Conservation (phyloP, 805 yeast genomes). For the Diddensiella caesifluorescens region DNA sequence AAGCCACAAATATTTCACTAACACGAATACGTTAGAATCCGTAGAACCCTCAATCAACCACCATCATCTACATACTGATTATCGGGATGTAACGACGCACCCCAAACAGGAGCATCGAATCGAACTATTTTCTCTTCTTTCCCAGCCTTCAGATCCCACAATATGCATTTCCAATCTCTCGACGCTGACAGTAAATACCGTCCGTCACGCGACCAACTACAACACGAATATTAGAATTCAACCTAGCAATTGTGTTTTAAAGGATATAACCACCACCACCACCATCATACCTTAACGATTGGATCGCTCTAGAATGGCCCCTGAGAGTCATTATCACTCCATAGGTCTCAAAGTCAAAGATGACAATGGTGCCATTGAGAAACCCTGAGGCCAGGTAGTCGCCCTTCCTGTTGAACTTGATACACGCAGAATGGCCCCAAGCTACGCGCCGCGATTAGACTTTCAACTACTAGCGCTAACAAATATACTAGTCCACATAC, state of each 20-base stretch:
- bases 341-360: constrained; percentile 66
- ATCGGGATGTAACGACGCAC: constrained; percentile 50
- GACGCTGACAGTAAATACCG: constrained; percentile 63
- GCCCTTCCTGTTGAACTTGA: constrained; percentile 67
- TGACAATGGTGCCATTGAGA: constrained; percentile 64
- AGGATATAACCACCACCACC: not conserved
- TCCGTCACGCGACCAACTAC: constrained; percentile 73
- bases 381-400: constrained; percentile 83
- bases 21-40: too few species aligned
- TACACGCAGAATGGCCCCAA: constrained; percentile 51
- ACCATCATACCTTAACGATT: constrained; percentile 38
- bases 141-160: constrained; percentile 66
- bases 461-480: not conserved
- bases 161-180: constrained; percentile 73
- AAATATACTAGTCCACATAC: constrained; percentile 19
- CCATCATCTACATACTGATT: constrained; percentile 26
- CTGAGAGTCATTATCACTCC: constrained; percentile 52
- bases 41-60: constrained; percentile 11
- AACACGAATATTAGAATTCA: not conserved
- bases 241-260: not conserved
- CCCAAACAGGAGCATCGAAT: constrained; percentile 74
- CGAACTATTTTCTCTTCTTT: constrained; percentile 40
- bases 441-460: constrained; percentile 14
- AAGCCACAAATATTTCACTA: constrained; percentile 46
- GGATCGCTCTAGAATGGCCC: constrained; percentile 68